Evolutionary conservation across 2,329 filamentous ascomycete species (phyloP), one percentile per base, ranked within the genome.

Genomic region (Penicillium sp.): DNA sequence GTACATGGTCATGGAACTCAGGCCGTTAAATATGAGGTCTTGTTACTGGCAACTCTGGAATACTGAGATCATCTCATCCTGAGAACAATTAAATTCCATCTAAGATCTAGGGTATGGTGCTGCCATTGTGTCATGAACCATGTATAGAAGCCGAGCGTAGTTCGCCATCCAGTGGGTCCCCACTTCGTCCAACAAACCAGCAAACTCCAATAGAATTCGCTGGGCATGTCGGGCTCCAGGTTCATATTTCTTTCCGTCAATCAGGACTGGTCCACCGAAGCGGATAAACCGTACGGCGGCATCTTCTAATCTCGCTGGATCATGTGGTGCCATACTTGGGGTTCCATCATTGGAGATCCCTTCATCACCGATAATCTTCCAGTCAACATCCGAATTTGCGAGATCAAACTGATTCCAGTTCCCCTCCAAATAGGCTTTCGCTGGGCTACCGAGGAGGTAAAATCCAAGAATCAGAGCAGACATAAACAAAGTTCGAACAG

Each of bases 141-240:
- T 54, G 31, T 60, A 60, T 35, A 60, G 33, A 10, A 58, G 46
- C 16, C 43, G 49, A 29, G 52, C 48, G 41, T 56, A 56, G 26
- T 55, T 41, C 8, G 52, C 50, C 58, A 60, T 60, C 50, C 56
- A 58, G 24, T 58, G 52, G n/a, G 55, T 48, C 53, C 56, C 58
- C 14, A 58, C 47, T 49, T 58, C 53, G 33, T 61, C 53, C 10
- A 58, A 27, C 24, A 58, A 44, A 37, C 50, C 24, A 8, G 58
- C 50, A 48, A 56, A 56, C 10, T 58, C 52, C 10, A 60, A 39
- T 45, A 60, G 33, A 5, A 60, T 53, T 3, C 55, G 55, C 46
- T 58, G 53, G 14, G 55, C 55, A 58, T 58, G 46, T 5, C 45
- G 45, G n/a, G 43, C 41, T 8, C 55, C 55, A 37, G 27, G 22